Conservation (phyloP, 108 stramenopile genomes). For the Cyclostephanos invisitatus region DNA sequence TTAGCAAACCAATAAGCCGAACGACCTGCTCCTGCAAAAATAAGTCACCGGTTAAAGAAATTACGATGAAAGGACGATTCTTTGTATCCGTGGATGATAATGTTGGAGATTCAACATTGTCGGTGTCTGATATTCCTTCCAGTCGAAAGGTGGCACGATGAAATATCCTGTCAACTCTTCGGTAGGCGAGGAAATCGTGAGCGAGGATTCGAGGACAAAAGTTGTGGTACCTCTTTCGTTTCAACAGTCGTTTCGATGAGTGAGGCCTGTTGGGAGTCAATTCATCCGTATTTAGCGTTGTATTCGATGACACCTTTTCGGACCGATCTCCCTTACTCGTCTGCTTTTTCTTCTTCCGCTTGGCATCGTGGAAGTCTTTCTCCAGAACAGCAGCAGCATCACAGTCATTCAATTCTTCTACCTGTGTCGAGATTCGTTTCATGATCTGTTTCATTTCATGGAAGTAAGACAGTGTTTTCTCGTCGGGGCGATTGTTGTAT, state of each 20-base stretch:
- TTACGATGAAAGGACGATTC: slow-evolving; percentile 60
- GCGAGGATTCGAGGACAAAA: slow-evolving; percentile 67
- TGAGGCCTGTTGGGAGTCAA: neutral
- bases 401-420: slow-evolving; percentile 51
- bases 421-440: slow-evolving; percentile 63
- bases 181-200: slow-evolving; percentile 71
- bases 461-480: slow-evolving; percentile 50
- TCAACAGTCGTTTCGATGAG: slow-evolving; percentile 34
- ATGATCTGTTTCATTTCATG: slow-evolving; percentile 65
- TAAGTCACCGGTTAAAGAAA: slow-evolving; percentile 72
- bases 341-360: slow-evolving; percentile 45
- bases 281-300: slow-evolving; percentile 8
- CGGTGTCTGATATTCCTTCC: slow-evolving; percentile 5
- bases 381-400: slow-evolving; percentile 60
- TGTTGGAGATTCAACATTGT: neutral
- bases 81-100: slow-evolving; percentile 6
- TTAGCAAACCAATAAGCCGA: too few species aligned
- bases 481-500: slow-evolving; percentile 14
- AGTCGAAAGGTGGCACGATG: slow-evolving; percentile 72
- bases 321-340: slow-evolving; percentile 13
- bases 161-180: slow-evolving; percentile 73
- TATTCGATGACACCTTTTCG: slow-evolving; percentile 5
- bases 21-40: slow-evolving; percentile 64
- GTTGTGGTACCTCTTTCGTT: slow-evolving; percentile 77
- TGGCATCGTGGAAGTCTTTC: slow-evolving; percentile 49